phyloP scores from a whole-genome alignment of 225 moss, liverwort and hornwort species.

The Rhytidiadelphus loreus region DNA sequence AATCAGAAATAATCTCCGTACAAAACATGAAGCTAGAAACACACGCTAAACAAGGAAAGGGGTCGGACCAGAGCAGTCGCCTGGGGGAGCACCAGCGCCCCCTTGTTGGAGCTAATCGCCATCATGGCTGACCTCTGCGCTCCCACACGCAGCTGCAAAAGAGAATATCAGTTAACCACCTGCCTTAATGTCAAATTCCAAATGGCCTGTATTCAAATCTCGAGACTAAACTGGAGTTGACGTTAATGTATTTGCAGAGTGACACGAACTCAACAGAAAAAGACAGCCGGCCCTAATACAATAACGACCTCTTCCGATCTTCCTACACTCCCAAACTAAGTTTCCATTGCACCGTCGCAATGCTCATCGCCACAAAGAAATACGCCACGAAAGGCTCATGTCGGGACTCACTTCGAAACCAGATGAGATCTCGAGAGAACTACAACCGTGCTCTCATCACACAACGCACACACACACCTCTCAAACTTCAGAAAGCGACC shows the following conservation, averaged over 20 bases:
- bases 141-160: neutral
- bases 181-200: neutral
- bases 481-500: neutral
- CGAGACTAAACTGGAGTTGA: neutral
- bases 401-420: neutral
- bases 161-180: neutral
- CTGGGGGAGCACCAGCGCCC: neutral
- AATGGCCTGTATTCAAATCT: neutral
- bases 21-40: neutral
- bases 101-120: neutral
- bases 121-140: neutral
- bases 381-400: neutral
- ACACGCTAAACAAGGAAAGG: neutral
- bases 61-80: slow-evolving; percentile 1
- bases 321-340: neutral
- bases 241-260: neutral
- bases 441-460: neutral
- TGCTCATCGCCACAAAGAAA: neutral
- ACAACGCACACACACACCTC: neutral
- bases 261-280: neutral
- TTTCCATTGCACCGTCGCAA: neutral
- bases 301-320: neutral
- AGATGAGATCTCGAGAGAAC: neutral
- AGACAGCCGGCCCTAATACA: neutral
- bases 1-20: neutral